A percentile compares a stretch with the other conserved stretches of the same genome.
Evolutionary conservation across 139 green algal species (phyloP).

Genomic region (Zygnema circumcarinatum): DNA sequence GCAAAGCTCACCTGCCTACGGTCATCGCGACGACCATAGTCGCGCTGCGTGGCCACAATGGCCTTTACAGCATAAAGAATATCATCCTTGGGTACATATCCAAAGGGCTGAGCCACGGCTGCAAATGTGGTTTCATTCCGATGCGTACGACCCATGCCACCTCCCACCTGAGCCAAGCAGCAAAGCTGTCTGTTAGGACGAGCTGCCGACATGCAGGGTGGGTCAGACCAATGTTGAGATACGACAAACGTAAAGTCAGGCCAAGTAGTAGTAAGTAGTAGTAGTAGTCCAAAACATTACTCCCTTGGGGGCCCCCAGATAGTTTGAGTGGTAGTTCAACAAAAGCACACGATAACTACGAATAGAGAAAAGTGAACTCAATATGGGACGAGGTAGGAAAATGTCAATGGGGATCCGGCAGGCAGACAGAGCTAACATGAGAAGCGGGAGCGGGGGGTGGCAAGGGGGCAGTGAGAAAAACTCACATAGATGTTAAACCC

Average conservation of each 20-base stretch:
- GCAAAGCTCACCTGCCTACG: slow-evolving; percentile 80
- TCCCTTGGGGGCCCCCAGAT: too few species aligned
- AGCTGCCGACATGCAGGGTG: background rate
- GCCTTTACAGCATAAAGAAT: slow-evolving; percentile 90
- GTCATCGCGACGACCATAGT: slow-evolving; percentile 98
- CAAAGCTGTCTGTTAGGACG: background rate
- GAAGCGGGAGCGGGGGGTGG: too few species aligned
- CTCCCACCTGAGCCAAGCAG: slow-evolving; percentile 76
- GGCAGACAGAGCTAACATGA: too few species aligned
- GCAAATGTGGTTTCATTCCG: slow-evolving; percentile 90
- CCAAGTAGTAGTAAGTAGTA: background rate
- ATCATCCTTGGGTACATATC: slow-evolving; percentile 94
- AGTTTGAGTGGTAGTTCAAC: too few species aligned
- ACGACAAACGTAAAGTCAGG: background rate
- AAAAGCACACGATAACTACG: too few species aligned
- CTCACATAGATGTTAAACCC: slow-evolving; percentile 89
- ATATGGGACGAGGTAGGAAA: too few species aligned
- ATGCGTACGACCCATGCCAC: slow-evolving; percentile 93
- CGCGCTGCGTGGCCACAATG: slow-evolving; percentile 92
- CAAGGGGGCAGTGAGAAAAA: background rate
- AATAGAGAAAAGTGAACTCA: too few species aligned
- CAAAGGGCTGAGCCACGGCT: slow-evolving; percentile 85
- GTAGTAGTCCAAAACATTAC: background rate
- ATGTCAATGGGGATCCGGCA: too few species aligned
- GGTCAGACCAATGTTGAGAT: background rate